Evolutionary conservation across 768 basidiomycete genomes (phyloP), one percentile per base, ranked within the genome.

Genomic region (Collybiopsis confluens): DNA sequence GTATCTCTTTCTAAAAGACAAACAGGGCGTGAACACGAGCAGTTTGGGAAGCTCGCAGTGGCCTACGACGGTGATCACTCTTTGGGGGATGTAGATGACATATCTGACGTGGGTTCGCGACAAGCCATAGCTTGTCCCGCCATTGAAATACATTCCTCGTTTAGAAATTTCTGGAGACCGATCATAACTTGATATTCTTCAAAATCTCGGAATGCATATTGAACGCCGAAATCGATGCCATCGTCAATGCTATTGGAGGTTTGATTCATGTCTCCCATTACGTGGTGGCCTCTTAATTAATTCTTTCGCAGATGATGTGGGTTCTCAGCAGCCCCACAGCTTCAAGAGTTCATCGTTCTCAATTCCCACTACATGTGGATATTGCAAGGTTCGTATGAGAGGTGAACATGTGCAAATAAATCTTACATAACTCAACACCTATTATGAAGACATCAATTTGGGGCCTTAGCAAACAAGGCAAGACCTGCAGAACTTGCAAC

Each of bases 271-370:
- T 37, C 41, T 18, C 23, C 3, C 21, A 11, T 21, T 35, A 44
- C 10, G 33, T 33, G 16, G 24, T 20, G n/a, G 9, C 2, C 18
- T 26, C n/a, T 33, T 18, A 35, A 45, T 45, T 43, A 21, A 42
- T 37, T 23, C 52, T 11, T 11, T 54, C 15, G n/a, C 59, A 92
- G 91, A 80, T 60, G 91, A 93, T 61, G 78, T 85, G 62, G 91
- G 91, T 26, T 77, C 73, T 10, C 79, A 81, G 59, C 74, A 68
- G 49, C 90, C 87, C 2, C 91, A 92, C 65, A 72, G 79, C 26
- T 93, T 92, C 76, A 92, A 93, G 70, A 84, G 85, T 58, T 85
- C 90, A 2, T 82, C 88, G 2, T 93, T 93, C 68, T 90, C 89
- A 16, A 90, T 93, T 48, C 90, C 91, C 4, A 88, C 90, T 4